phyloP scores from a whole-genome alignment of 164 flowering plant species.

The Euptelea pleiosperma region DNA sequence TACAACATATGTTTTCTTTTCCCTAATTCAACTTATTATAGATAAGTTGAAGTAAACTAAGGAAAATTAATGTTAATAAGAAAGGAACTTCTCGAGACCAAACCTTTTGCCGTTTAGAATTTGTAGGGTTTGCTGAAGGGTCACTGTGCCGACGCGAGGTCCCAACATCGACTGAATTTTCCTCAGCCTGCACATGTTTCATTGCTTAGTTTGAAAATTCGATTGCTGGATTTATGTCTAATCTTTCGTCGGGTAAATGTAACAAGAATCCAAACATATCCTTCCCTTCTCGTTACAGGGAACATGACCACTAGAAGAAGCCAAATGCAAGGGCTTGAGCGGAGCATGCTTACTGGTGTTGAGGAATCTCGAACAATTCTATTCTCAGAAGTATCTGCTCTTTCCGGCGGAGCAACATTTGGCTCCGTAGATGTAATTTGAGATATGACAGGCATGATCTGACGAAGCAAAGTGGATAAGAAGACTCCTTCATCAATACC shows the following conservation, averaged over 20 bases:
- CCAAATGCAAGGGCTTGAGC: no score
- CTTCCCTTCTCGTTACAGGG: background rate
- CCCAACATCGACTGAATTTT: conserved; percentile 20
- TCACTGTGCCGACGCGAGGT: conserved; percentile 27
- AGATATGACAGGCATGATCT: conserved; percentile 53
- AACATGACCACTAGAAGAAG: background rate
- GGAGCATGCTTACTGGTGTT: conserved; percentile 24
- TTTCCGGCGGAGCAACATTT: conserved; percentile 19
- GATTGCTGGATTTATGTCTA: background rate
- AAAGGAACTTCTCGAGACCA: background rate
- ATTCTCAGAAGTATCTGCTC: conserved; percentile 18
- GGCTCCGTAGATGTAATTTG: conserved; percentile 19
- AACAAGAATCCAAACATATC: background rate
- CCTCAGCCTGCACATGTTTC: conserved; percentile 28
- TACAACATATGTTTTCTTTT: no score
- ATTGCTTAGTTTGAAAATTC: background rate
- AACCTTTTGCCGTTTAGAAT: conserved; percentile 73
- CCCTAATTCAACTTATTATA: no score
- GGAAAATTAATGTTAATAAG: no score
- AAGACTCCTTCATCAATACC: conserved; percentile 41
- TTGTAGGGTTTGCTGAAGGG: conserved; percentile 29
- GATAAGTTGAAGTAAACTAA: no score
- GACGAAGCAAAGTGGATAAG: conserved; percentile 51
- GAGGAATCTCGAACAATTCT: conserved; percentile 18
- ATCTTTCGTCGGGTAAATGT: background rate